Evolutionary conservation across 2,329 filamentous ascomycete genomes (phyloP).

Genomic region (Nannizziopsis barbatae): DNA sequence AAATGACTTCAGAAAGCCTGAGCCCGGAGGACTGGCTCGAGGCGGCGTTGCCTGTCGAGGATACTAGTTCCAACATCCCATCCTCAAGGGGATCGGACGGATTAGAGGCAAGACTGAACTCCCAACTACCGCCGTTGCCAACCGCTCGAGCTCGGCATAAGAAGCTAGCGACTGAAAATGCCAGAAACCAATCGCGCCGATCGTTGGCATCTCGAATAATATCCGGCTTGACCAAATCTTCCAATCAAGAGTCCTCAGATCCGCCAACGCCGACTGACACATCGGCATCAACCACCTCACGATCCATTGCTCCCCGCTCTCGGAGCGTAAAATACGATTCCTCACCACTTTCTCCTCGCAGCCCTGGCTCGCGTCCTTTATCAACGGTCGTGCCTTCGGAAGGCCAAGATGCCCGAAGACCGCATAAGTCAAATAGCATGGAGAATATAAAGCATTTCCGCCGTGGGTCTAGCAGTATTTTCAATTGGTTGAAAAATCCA

Average conservation of each 20-base stretch:
- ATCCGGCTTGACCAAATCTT: constrained; percentile 1
- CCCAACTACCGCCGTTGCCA: not conserved
- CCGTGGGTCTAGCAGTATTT: constrained; percentile 29
- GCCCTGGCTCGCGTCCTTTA: not conserved
- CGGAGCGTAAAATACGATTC: constrained; percentile 2
- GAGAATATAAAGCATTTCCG: constrained; percentile 27
- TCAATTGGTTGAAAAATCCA: constrained; percentile 32
- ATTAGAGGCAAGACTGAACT: not conserved
- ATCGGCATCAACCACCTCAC: not conserved
- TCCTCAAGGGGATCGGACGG: constrained; percentile 13
- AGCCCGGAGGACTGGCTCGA: constrained; percentile 35
- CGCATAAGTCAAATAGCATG: constrained; percentile 13
- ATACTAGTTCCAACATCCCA: constrained; percentile 9
- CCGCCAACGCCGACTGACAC: not conserved
- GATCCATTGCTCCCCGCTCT: not conserved
- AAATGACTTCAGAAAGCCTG: constrained; percentile 23
- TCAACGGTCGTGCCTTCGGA: not conserved
- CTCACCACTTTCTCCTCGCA: not conserved
- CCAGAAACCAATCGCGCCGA: not conserved
- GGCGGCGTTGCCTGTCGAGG: constrained; percentile 24
- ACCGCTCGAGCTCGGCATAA: constrained; percentile 1
- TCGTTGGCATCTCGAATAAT: not conserved
- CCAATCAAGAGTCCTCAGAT: not conserved
- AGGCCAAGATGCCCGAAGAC: not conserved
- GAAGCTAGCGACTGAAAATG: not conserved